Base-by-base conservation (phyloP, 2,329 filamentous ascomycete species). In the Fusarium nisikadoi region DNA sequence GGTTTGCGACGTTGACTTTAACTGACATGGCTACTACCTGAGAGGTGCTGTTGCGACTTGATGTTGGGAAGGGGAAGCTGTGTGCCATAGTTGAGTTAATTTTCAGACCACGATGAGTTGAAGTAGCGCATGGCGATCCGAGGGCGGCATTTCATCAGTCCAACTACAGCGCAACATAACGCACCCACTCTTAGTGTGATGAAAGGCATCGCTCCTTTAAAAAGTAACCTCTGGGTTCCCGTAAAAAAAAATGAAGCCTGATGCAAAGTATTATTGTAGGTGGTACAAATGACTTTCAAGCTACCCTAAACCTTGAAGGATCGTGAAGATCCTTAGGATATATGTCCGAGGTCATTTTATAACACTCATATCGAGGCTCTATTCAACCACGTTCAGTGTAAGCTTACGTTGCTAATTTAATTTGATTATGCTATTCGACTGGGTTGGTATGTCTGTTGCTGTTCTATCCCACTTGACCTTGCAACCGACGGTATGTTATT, bases 121-220 rank as follows among this genome's bases (percentile, higher is more conserved):
- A 33, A 19, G 19, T 46, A 43, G 23, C 27, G 9, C n/a, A 47
- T 59, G 16, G 23, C 13, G 16, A 45, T 65, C 66, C 66, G 65
- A 70, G n/a, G 59, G 60, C 59, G 66, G 66, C 29, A 41, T 45
- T 11, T 33, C 20, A 36, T 39, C 17, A 23, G 14, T 12, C 23
- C 14, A 23, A 36, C 25, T 41, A 47, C 25, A 52, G 20, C 31
- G 23, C 8, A 43, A 38, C 25, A 36, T 94, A 3, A 92, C 91
- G 13, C 8, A 29, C 14, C 35, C 25, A 43, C 23, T 49, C 39
- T 17, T 17, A 39, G 14, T 39, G 4, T 27, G 23, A 39, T 23
- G 19, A 53, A 36, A 39, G 23, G 20, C 6, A 13, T 4, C 11
- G 39, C 11, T 29, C 10, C 19, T 29, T 17, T 53, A 17, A n/a